Base-by-base conservation (phyloP, 2,329 filamentous ascomycete genomes). In the Cladosporium cucumerinum region DNA sequence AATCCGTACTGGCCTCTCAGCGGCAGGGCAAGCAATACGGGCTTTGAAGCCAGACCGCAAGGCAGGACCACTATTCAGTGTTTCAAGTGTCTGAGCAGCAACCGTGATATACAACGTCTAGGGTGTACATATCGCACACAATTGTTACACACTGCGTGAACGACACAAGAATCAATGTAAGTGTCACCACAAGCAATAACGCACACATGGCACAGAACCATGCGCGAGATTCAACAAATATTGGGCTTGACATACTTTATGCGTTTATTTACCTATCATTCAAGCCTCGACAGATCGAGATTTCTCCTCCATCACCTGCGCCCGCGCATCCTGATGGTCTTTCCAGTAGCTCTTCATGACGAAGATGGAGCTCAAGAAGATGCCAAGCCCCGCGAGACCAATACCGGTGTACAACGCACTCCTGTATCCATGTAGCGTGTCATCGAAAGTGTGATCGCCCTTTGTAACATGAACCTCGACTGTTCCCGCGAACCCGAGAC, bases 401-500 rank as follows among this genome's bases (percentile, higher is more conserved):
- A 78, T 76, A 0, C 74, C 77, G 66, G 80, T 72, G 68, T 81
- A 82, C 61, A 78, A 69, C 1, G 77, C 79, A 2, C 76, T 74
- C 11, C 80, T 73, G 63, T 79, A 82, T 3, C 79, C 79, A 39
- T 69, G 65, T 64, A 81, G 46, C 7, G 71, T 59, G 55, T 80
- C 76, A 0, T 65, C 64, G 0, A 68, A 68, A 0, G 72, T 80
- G 10, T 48, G 67, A 0, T 78, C 79, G 8, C 78, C 79, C 26
- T 76, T 66, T 30, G 79, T 79, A 26, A 83, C 77, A 55, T 84
- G 73, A 0, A 76, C 74, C 70, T 90, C 86, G 7, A 89, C 82
- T 0, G 86, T 89, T 0, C 87, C 87, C 0, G 87, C 87, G 52
- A 91, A 83, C 0, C 88, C 89, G 0, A 91, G 79, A 0, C 86